Conservation (phyloP, 2,329 filamentous ascomycete species). For the Beauveria sp. region DNA sequence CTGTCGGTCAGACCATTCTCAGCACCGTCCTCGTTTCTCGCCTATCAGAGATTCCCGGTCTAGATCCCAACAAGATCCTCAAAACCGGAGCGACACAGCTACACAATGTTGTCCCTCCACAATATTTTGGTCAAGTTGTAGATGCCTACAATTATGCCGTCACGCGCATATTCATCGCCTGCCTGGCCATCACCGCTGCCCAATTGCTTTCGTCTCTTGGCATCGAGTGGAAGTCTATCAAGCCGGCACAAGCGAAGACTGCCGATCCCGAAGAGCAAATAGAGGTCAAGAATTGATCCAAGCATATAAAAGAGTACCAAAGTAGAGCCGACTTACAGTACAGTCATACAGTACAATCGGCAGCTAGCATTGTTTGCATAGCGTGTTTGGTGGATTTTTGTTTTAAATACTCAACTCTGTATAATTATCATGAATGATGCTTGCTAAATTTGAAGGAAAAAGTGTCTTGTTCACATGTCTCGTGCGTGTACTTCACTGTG, state of each 20-base stretch:
- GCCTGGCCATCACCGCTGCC: conserved; percentile 46
- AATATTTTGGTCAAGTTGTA: conserved; percentile 47
- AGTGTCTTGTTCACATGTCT: neutral
- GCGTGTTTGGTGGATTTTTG: neutral
- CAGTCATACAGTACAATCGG: neutral
- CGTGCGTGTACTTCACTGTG: neutral
- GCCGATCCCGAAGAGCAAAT: conserved; percentile 2
- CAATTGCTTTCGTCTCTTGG: conserved; percentile 50
- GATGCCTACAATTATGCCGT: conserved; percentile 59
- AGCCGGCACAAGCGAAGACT: conserved; percentile 19
- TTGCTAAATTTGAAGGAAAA: neutral
- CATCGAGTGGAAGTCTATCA: conserved; percentile 63
- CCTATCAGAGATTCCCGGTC: conserved; percentile 32
- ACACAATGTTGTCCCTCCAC: conserved; percentile 38
- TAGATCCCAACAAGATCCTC: conserved; percentile 36
- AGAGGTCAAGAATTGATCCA: neutral
- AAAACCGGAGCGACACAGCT: conserved; percentile 53
- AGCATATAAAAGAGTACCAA: neutral
- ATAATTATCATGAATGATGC: neutral
- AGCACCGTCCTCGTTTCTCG: conserved; percentile 36
- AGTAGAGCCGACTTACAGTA: neutral
- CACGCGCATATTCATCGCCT: conserved; percentile 55
- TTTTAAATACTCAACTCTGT: neutral
- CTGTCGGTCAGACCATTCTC: conserved; percentile 48
- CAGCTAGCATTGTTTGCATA: neutral